Conservation (phyloP, 2,329 filamentous ascomycete genomes). For the Verticillium klebahnii region DNA sequence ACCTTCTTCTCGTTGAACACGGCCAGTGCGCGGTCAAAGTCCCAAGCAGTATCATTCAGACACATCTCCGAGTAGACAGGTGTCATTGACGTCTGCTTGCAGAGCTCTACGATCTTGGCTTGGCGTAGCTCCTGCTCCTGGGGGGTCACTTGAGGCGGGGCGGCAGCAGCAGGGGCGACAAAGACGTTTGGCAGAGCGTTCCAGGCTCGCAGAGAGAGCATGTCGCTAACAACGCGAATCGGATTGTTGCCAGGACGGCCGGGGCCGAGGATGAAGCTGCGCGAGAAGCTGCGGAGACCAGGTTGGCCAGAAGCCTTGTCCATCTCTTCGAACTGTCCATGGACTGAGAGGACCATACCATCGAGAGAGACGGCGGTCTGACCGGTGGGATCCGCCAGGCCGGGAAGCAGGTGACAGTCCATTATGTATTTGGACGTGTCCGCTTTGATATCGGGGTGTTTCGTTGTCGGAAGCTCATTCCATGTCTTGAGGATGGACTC, state of each 20-base stretch:
- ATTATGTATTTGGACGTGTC: conserved; percentile 73
- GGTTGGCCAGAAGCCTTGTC: conserved; percentile 50
- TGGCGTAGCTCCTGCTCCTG: conserved; percentile 36
- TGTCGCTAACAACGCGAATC: conserved; percentile 75
- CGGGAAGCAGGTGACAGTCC: conserved; percentile 71
- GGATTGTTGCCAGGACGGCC: conserved; percentile 58
- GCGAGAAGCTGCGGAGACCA: conserved; percentile 73
- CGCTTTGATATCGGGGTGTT: conserved; percentile 65
- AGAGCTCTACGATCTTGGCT: conserved; percentile 70
- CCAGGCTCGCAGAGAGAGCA: conserved; percentile 69
- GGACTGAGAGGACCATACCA: conserved; percentile 72
- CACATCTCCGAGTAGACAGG: conserved; percentile 76
- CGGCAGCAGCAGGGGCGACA: conserved; percentile 17
- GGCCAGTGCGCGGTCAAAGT: conserved; percentile 68
- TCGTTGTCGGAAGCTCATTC: conserved; percentile 65
- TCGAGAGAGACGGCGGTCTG: conserved; percentile 56
- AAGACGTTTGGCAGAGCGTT: conserved; percentile 42
- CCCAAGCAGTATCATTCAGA: conserved; percentile 73
- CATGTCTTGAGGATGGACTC: conserved; percentile 64
- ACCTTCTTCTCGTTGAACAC: conserved; percentile 76
- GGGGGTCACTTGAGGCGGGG: conserved; percentile 18
- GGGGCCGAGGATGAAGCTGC: conserved; percentile 74
- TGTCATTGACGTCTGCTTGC: conserved; percentile 75
- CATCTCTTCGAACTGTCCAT: conserved; percentile 79
- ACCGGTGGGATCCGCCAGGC: conserved; percentile 65